Evolutionary conservation across 768 basidiomycete species (phyloP), one percentile per base, ranked within the genome.

Genomic region (Dendrothele bispora): DNA sequence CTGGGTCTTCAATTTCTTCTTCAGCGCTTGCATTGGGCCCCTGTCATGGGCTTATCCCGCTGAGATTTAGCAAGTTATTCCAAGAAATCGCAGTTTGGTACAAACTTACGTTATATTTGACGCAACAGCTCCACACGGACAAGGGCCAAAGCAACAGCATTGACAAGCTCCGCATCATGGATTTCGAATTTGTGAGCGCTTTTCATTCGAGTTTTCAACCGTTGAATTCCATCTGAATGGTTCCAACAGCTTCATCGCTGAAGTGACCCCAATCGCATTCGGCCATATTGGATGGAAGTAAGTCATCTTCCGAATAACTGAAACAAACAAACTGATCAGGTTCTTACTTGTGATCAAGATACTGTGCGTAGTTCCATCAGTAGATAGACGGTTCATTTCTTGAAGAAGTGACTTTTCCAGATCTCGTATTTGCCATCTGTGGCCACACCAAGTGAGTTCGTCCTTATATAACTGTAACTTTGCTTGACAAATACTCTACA

Each of bases 1-100:
- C 14, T 74, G 73, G 72, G 52, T 75, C 29, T 75, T 74, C 66
- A 73, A 74, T 51, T 72, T 74, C 62, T 72, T 73, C 62, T 75
- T 74, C 55, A 70, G 67, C 43, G 64, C 71, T 3, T 73, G 71
- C 42, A 73, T 75, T 27, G 74, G 73, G 1, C 73, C 73, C 7
- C 58, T 74, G 7, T 71, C 69, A 1, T 76, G 74, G 74, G 74
- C 73, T 3, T 71, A 72, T 49, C 73, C 72, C 0, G 72, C 70
- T 3, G 72, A 74, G 50, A 74, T 76, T 15, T 72, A 59, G 61
- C 58, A 26, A 22, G 60, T 25, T 3, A 28, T 5, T 15, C 29
- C 22, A 22, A n/a, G n/a, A 25, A 20, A 37, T 6, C 30, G 12
- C 35, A 36, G 30, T 28, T 26, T 17, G 6, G 12, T 3, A 6